A percentile compares a stretch with the other conserved stretches of the same genome.
phyloP scores from a whole-genome alignment of 2,329 filamentous ascomycete species.

The Trichoderma lentiforme region DNA sequence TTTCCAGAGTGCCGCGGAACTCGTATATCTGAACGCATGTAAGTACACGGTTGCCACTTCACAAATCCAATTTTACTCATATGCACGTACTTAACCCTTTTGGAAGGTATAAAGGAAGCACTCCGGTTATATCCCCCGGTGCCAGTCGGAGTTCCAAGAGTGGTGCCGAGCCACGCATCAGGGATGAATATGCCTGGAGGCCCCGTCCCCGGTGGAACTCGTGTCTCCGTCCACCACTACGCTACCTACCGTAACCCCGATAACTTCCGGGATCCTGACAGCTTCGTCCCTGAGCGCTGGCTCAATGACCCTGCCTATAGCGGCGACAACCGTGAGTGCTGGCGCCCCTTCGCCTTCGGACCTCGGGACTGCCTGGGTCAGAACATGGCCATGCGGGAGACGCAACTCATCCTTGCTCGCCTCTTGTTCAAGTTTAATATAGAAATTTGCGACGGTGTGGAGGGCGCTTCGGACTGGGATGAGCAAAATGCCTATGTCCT shows the following conservation, averaged over 20 bases:
- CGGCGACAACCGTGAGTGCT: neutral
- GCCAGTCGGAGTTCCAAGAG: neutral
- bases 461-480: neutral
- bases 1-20: neutral
- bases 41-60: neutral
- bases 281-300: neutral
- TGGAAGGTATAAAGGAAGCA: neutral
- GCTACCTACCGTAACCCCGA: neutral
- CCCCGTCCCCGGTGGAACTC: neutral
- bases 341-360: neutral
- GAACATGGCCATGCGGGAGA: neutral
- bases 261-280: neutral
- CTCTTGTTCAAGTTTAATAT: neutral
- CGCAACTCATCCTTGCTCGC: neutral
- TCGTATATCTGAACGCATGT: neutral
- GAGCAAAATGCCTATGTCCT: neutral
- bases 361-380: neutral
- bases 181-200: neutral
- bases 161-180: neutral
- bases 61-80: neutral
- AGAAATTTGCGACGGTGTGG: neutral
- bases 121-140: neutral
- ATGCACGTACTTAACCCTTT: neutral
- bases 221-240: neutral
- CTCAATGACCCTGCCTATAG: neutral